A percentile compares a stretch with the other conserved stretches of the same genome.
Evolutionary conservation across 306 rosid genomes (phyloP).

Genomic region (Prunus mume): DNA sequence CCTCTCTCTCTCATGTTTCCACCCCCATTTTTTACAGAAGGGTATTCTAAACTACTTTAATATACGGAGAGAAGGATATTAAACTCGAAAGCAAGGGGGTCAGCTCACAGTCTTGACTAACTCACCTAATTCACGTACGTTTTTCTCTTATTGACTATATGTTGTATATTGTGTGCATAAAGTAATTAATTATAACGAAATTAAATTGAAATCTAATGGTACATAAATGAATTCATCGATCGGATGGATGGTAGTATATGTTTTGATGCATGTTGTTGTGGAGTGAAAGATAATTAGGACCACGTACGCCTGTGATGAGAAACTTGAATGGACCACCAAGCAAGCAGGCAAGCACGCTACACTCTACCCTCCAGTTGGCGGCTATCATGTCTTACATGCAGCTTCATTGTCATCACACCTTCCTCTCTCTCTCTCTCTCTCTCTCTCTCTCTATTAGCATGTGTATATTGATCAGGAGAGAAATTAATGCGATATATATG

Average conservation of each 20-base stretch:
- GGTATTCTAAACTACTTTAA: too few relatives aligned
- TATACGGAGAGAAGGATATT: too few relatives aligned
- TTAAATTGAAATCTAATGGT: too few relatives aligned
- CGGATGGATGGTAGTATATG: not conserved
- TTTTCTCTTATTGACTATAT: too few relatives aligned
- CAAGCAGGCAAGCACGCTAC: not conserved
- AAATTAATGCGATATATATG: not conserved
- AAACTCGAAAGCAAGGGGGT: too few relatives aligned
- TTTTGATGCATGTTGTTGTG: slow-evolving; percentile 1
- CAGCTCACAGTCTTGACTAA: too few relatives aligned
- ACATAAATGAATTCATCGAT: too few relatives aligned
- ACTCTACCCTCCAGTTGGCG: slow-evolving; percentile 23
- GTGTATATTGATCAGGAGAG: not conserved
- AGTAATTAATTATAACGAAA: too few relatives aligned
- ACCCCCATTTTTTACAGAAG: not conserved
- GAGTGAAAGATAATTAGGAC: slow-evolving; percentile 8
- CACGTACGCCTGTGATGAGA: slow-evolving; percentile 5
- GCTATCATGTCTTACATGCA: slow-evolving; percentile 17
- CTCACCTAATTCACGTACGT: too few relatives aligned
- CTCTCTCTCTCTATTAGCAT: not conserved
- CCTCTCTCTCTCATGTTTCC: not conserved
- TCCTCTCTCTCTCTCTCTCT: not conserved
- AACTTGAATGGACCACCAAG: slow-evolving; percentile 29
- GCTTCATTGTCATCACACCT: not conserved
- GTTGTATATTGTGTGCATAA: too few relatives aligned